Evolutionary conservation across 371 early-diverging fungal genomes (phyloP).

Genomic region (Blakeslea trispora): DNA sequence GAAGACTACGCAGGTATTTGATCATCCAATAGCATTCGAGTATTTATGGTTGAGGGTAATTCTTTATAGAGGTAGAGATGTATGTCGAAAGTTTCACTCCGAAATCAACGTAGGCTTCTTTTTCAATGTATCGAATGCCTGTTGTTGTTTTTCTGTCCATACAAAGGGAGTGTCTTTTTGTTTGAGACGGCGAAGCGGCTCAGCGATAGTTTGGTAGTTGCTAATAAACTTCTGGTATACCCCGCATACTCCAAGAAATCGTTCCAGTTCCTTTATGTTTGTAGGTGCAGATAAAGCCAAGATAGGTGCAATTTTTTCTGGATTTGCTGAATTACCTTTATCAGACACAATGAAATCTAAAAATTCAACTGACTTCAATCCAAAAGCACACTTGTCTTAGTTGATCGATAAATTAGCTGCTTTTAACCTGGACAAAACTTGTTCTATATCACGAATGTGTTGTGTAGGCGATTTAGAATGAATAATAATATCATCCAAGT

Average conservation of each 20-base stretch:
- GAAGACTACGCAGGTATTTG: no score
- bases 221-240: neutral
- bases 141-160: neutral
- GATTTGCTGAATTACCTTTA: neutral
- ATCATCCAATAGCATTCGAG: no score
- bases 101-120: neutral
- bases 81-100: no score
- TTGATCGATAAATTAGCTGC: conserved; percentile 26
- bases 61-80: no score
- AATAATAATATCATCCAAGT: conserved; percentile 3
- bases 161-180: conserved; percentile 1
- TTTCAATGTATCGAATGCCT: conserved; percentile 6
- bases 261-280: neutral
- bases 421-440: conserved; percentile 23
- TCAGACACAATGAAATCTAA: neutral
- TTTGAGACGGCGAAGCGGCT: conserved; percentile 5
- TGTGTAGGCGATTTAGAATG: neutral
- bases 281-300: neutral
- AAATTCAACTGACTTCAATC: conserved; percentile 24
- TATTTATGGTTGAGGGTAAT: no score
- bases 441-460: neutral
- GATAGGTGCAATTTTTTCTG: neutral
- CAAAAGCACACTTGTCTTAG: conserved; percentile 40
- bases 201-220: neutral
- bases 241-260: neutral